phyloP scores from a whole-genome alignment of 306 rosid genomes.

The Prunus armeniaca region DNA sequence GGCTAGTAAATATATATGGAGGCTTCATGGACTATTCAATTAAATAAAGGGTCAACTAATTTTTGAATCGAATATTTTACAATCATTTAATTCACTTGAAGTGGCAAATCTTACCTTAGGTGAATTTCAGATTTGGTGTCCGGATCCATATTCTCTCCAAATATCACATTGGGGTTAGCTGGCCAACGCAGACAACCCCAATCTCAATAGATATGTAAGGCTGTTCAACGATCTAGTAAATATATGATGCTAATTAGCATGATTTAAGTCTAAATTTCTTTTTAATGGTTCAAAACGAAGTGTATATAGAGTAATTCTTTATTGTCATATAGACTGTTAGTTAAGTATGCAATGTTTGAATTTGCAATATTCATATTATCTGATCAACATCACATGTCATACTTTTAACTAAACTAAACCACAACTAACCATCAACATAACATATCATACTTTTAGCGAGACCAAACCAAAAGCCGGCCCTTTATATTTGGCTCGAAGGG shows the following conservation, averaged over 20 bases:
- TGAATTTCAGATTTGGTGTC: constrained; percentile 7
- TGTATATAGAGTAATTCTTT: not conserved
- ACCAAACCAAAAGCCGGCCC: no score
- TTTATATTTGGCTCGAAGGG: no score
- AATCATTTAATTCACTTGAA: constrained; percentile 6
- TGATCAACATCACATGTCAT: no score
- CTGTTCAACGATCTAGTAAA: constrained; percentile 1
- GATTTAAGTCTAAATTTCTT: no score
- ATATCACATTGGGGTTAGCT: constrained; percentile 10
- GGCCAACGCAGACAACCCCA: constrained; percentile 38
- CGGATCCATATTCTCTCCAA: constrained; percentile 17
- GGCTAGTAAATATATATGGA: not conserved
- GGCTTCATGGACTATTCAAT: constrained; percentile 13
- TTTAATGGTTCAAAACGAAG: not conserved
- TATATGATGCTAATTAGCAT: not conserved
- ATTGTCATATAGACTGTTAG: not conserved
- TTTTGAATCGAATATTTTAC: constrained; percentile 19
- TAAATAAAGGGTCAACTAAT: constrained; percentile 3
- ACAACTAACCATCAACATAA: no score
- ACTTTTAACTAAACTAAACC: no score
- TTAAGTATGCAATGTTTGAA: no score
- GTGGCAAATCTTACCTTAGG: constrained; percentile 20
- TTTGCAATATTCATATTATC: no score
- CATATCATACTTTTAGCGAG: no score
- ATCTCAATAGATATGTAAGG: constrained; percentile 31